These are phyloP conservation scores for Phytophthora ohioensis DNA, from an alignment of 352 stramenopile genomes.

Conservation along the genomic window DNA sequence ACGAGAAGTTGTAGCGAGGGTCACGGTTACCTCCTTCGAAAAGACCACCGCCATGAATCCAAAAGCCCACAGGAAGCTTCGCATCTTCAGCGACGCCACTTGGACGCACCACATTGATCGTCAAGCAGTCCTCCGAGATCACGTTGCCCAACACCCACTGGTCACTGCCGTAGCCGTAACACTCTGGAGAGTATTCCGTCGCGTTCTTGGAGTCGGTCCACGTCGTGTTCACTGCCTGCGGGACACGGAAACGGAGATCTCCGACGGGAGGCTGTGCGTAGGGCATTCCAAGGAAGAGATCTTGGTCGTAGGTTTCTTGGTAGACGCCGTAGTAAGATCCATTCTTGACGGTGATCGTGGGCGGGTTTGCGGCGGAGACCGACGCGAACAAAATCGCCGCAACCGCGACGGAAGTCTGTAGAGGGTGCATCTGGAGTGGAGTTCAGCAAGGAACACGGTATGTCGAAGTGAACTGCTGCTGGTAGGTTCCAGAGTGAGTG, in stretches of 20 bases:
- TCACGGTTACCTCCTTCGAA: conserved; percentile 38
- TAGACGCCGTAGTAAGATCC: conserved; percentile 41
- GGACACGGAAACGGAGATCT: conserved; percentile 34
- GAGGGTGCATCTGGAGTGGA: not conserved
- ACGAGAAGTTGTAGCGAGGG: conserved; percentile 43
- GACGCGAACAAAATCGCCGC: conserved; percentile 8
- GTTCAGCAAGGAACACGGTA: too few species aligned
- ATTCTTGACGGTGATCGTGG: conserved; percentile 36
- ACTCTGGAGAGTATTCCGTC: conserved; percentile 51
- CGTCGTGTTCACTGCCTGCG: conserved; percentile 31
- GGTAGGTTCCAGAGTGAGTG: too few species aligned
- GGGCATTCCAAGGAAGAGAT: conserved; percentile 46
- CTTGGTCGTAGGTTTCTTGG: conserved; percentile 37
- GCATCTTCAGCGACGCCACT: conserved; percentile 27
- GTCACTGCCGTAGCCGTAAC: conserved; percentile 37
- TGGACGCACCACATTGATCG: conserved; percentile 80
- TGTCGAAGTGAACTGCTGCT: too few species aligned
- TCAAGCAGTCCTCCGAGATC: conserved; percentile 42
- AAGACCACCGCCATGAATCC: conserved; percentile 42
- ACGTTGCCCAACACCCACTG: conserved; percentile 38
- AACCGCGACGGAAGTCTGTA: not conserved
- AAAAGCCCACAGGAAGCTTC: conserved; percentile 36
- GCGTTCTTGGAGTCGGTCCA: conserved; percentile 35
- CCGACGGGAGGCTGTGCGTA: conserved; percentile 33
- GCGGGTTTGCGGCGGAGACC: conserved; percentile 2